Evolutionary conservation across 352 stramenopile species (phyloP), one percentile per base, ranked within the genome.

Genomic region (Phytophthora pinifolia): DNA sequence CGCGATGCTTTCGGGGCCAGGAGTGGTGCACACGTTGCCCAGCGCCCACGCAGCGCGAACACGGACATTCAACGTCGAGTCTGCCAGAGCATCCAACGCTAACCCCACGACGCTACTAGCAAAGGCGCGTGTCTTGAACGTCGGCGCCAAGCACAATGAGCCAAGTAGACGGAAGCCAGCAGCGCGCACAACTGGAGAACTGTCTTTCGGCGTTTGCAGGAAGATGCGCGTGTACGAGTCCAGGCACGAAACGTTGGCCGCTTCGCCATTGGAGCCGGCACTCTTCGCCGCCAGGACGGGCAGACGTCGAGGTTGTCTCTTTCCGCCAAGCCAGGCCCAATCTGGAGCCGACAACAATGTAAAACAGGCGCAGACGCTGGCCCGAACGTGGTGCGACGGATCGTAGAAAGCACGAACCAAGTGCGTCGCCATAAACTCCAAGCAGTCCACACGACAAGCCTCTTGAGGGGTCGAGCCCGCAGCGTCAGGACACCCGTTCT

Each of bases 341-440:
- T 95, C 83, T 41, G 68, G 59, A 30, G 74, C 52, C 4, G 77
- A 76, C n/a, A 95, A 58, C 15, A 95, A 62, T 2, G 85, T 95
- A 42, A 92, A 95, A 56, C 85, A 95, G 4, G 81, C 79, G n/a
- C 85, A 95, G 2, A 95, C 83, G 41, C 85, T 92, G 3, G 85
- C 83, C 13, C 85, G 85, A 0, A 95, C 85, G 58, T 95, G 85
- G 39, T 95, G 83, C 7, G 85, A 95, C 0, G 83, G 86, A 43
- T 95, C 85, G 20, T 88, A 79, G 51, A 95, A 95, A 7, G 83
- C 85, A 39, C 83, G 79, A 20, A 95, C 70, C 37, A 95, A 67
- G 46, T 93, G 76, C 15, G 76, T 89, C 12, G 79, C 66, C 69
- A 95, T 79, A 48, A 95, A 92, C 33, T 84, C 69, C 27, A 93